Percentiles rank a stretch among this genome's conserved stretches.
Evolutionary conservation across 257 asterid genomes (phyloP).

Genomic region (Solanum habrochaites): DNA sequence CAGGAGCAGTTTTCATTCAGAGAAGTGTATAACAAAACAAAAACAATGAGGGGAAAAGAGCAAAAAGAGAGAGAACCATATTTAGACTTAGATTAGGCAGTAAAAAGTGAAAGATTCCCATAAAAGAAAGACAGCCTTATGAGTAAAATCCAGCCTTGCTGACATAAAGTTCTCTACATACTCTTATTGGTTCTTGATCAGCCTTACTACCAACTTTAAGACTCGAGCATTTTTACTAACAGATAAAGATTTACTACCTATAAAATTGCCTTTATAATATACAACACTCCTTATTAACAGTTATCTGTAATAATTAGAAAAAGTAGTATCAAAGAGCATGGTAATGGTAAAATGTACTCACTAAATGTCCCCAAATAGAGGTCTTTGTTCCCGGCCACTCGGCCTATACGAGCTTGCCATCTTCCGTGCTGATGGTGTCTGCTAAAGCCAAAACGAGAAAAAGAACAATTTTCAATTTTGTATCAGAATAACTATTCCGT

Average conservation of each 20-base stretch:
- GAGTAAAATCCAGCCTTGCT: neutral
- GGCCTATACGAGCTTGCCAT: slow-evolving; percentile 99
- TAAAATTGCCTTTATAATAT: neutral
- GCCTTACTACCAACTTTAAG: neutral
- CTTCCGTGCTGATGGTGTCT: slow-evolving; percentile 99
- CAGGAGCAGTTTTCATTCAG: neutral
- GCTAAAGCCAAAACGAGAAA: slow-evolving; percentile 40
- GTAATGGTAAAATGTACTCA: slow-evolving; percentile 17
- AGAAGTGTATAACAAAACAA: neutral
- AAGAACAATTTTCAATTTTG: neutral
- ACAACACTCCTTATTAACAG: neutral
- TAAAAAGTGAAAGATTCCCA: slow-evolving; percentile 3
- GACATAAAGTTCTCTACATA: neutral
- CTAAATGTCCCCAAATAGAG: slow-evolving; percentile 96
- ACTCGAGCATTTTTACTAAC: neutral
- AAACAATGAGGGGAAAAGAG: neutral
- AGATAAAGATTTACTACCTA: neutral
- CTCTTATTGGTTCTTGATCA: neutral
- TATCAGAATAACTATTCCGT: neutral
- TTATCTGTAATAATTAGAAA: neutral
- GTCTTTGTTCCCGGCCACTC: slow-evolving; percentile 97
- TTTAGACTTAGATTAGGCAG: neutral
- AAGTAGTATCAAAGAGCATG: neutral
- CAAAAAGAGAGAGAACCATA: neutral
- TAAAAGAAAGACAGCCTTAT: neutral